Base-by-base conservation (phyloP, 148 eudicot genomes). In the Rhododendron henanense region DNA sequence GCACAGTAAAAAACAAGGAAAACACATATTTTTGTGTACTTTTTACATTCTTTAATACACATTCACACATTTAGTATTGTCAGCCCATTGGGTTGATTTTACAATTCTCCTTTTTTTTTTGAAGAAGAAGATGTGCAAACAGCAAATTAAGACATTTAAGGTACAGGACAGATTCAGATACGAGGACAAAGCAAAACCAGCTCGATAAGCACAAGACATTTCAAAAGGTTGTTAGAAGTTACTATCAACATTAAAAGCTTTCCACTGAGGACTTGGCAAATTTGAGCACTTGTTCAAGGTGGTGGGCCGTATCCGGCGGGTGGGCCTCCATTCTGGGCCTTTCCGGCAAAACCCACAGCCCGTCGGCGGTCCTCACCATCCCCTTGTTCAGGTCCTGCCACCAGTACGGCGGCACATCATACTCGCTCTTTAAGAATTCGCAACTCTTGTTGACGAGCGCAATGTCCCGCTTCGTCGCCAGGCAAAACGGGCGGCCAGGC, bases 371-470 rank as follows among this genome's bases (percentile, higher is more conserved):
- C 90, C 93, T 91, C 82, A 93, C 93, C 99, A 96, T 94, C 74
- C 99, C 99, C 76, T 96, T 96, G 75, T 96, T 93, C 85, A 90
- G 87, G 39, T 94, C 96, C 78, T 94, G 96, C 82, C 99, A 87
- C 99, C 98, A 96, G 47, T 71, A 59, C 6, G 96, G 93, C 45
- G 99, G 99, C 63, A 96, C 93, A 4, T 88, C 92, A 83, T 91
- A 93, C 45, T 93, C 91, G 1, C 57, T 48, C 85, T 89, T 95
- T 84, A 96, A 78, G 33, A 94, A 90, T 44, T 93, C 90, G 4
- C 92, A 90, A 61, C 93, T 90, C 85, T 96, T 96, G 87, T 96
- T 96, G 23, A 96, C 93, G 3, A 96, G 91, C 3, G 99, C 97
- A n/a, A 95, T 85, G 83, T 96, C 99, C 50, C 99, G 87, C 45